Conservation (phyloP, 1,284 basidiomycete genomes). For the Ceratobasidium sp. region DNA sequence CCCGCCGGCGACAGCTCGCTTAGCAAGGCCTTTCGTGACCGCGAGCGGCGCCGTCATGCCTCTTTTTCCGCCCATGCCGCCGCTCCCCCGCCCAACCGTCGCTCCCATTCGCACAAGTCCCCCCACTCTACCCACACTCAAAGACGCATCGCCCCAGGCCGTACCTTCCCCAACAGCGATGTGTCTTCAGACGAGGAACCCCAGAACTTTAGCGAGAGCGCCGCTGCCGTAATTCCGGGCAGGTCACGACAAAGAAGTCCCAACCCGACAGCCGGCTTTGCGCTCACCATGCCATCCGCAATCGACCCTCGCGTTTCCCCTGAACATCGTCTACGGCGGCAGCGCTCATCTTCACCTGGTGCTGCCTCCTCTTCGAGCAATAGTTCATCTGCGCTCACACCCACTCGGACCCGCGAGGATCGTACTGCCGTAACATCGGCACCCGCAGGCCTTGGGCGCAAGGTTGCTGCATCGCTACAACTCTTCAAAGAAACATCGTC, state of each 20-base stretch:
- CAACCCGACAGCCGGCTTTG: conserved; percentile 2
- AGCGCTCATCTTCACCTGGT: conserved; percentile 18
- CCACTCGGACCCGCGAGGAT: conserved; percentile 42
- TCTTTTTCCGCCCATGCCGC: conserved; percentile 30
- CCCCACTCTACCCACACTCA: conserved; percentile 18
- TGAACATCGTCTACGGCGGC: conserved; percentile 7
- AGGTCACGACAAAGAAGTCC: conserved; percentile 36
- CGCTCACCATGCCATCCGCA: conserved; percentile 23
- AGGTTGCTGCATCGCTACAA: conserved; percentile 82
- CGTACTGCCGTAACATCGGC: conserved; percentile 44
- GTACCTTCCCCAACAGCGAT: conserved; percentile 30
- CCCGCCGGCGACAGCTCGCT: conserved; percentile 24
- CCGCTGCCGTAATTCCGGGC: conserved; percentile 39
- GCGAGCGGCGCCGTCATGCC: conserved; percentile 29
- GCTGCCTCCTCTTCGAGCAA: conserved; percentile 41
- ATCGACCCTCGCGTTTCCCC: conserved; percentile 19
- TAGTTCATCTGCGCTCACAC: conserved; percentile 47
- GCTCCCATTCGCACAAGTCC: conserved; percentile 36
- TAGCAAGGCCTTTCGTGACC: conserved; percentile 31
- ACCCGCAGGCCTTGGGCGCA: conserved; percentile 74
- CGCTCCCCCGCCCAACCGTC: conserved; percentile 10
- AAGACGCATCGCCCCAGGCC: conserved; percentile 14
- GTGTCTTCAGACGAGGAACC: conserved; percentile 41
- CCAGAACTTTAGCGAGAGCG: conserved; percentile 16
- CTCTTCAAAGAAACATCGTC: conserved; percentile 78